Evolutionary conservation across 23 red algal genomes (phyloP), one percentile per base, ranked within the genome.

Genomic region (Agarophyton chilense): DNA sequence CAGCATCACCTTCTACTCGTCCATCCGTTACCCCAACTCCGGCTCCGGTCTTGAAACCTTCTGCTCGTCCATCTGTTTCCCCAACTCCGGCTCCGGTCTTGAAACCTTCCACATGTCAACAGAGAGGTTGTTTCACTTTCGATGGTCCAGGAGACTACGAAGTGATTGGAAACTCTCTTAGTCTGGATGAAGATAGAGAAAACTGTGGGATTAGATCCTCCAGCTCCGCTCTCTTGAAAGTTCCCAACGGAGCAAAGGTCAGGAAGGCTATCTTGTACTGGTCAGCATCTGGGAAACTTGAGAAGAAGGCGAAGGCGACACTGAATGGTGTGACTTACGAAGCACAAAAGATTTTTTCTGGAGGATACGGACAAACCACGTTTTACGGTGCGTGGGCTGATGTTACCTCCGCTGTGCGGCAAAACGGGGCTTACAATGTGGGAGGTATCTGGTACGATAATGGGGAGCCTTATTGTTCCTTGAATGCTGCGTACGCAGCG

Each of bases 211-310:
- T 80, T 39, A 1, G 36, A 60, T 40, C 51, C 0, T 80, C 76
- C 44, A 80, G 52, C 19, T 58, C 52, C 11, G 54, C 76, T 1
- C 12, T 5, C 2, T 44, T 80, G 32, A 41, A n/a, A 29, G 43
- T 80, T 13, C 76, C 76, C 1, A 10, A 17, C 7, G 76, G 76
- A 0, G 51, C 76, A 24, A 22, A 34, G 31, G 51, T 80, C 29
- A 80, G 58, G 76, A 58, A 56, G 54, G 76, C 76, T 13, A 58
- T 80, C 21, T n/a, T 80, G 52, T 80, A 80, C 28, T 80, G 76
- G 76, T 80, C 76, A 7, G 76, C 76, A 26, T 80, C 76, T 80
- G 76, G 76, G 18, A 41, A 42, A 25, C 41, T 80, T 4, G 34
- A 52, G 52, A 60, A 80, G 51, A 55, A 56, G 41, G 76, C 76